These are phyloP conservation scores for Leccinum subgranulosum DNA, from an alignment of 768 basidiomycete genomes.

Conservation along the genomic window DNA sequence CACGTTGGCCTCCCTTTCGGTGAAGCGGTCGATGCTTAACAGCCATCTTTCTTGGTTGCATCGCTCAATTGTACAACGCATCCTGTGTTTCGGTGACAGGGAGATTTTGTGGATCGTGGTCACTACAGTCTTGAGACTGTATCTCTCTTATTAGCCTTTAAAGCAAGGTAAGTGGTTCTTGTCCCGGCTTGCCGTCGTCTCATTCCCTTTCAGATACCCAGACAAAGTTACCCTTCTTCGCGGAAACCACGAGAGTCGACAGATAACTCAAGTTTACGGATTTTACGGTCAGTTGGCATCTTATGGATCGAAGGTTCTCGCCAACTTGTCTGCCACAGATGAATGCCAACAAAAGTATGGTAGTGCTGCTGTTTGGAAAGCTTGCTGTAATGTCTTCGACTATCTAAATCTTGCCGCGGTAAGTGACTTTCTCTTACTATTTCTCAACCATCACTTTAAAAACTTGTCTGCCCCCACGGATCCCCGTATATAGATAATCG, in stretches of 20 bases:
- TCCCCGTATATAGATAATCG: slow-evolving; percentile 70
- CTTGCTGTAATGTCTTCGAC: slow-evolving; percentile 95
- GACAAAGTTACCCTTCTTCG: slow-evolving; percentile 88
- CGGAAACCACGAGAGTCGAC: slow-evolving; percentile 95
- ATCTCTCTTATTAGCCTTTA: slow-evolving; percentile 81
- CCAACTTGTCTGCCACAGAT: slow-evolving; percentile 43
- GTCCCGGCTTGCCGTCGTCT: neutral
- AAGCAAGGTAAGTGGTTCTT: slow-evolving; percentile 62
- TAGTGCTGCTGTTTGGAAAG: slow-evolving; percentile 93
- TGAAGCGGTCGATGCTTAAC: slow-evolving; percentile 25
- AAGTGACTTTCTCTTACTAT: slow-evolving; percentile 24
- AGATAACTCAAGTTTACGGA: slow-evolving; percentile 99
- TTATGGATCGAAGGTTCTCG: too few relatives aligned
- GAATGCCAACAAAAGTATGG: slow-evolving; percentile 99
- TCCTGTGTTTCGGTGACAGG: slow-evolving; percentile 43
- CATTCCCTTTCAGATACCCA: slow-evolving; percentile 62
- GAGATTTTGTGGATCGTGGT: slow-evolving; percentile 96
- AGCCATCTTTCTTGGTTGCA: slow-evolving; percentile 8
- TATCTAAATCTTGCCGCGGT: slow-evolving; percentile 94
- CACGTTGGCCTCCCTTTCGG: slow-evolving; percentile 51
- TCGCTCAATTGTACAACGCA: neutral
- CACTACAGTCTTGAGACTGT: slow-evolving; percentile 97
- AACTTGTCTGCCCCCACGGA: neutral
- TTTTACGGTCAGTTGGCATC: slow-evolving; percentile 69
- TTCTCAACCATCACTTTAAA: neutral